Percentiles rank a stretch among this genome's conserved stretches.
Conservation (phyloP, 768 basidiomycete species). For the Neoboletus subvelutipes region DNA sequence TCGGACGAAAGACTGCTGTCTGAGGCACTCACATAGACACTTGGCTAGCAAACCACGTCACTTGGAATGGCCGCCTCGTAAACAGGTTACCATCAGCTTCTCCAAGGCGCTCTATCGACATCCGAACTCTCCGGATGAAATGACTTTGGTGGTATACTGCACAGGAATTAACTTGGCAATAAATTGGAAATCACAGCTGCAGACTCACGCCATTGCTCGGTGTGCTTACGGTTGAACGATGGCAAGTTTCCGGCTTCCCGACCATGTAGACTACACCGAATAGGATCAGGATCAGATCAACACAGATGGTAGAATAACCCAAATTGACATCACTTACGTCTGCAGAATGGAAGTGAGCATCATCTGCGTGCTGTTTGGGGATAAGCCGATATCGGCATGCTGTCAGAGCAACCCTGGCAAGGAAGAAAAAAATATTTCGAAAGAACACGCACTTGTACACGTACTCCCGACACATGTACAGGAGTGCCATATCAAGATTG, state of each 20-base stretch:
- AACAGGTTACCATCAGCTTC: slow-evolving; percentile 54
- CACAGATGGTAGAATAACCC: not conserved
- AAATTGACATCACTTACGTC: slow-evolving; percentile 45
- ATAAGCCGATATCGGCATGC: slow-evolving; percentile 17
- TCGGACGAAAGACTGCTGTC: not conserved
- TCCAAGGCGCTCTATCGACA: slow-evolving; percentile 52
- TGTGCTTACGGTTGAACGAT: slow-evolving; percentile 67
- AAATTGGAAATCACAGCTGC: not conserved
- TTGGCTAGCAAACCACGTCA: slow-evolving; percentile 70
- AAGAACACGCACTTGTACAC: slow-evolving; percentile 62
- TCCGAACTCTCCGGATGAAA: slow-evolving; percentile 59
- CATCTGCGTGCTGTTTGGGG: slow-evolving; percentile 54
- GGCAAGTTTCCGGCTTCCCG: slow-evolving; percentile 46
- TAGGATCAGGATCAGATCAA: slow-evolving; percentile 25
- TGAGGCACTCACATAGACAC: slow-evolving; percentile 51
- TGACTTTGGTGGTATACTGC: slow-evolving; percentile 68
- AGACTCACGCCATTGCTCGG: slow-evolving; percentile 76
- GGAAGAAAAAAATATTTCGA: slow-evolving; percentile 4
- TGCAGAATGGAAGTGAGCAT: slow-evolving; percentile 61
- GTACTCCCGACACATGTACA: slow-evolving; percentile 69
- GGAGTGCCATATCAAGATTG: slow-evolving; percentile 64
- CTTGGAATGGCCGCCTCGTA: slow-evolving; percentile 66
- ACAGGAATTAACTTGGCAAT: slow-evolving; percentile 4
- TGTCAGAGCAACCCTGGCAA: slow-evolving; percentile 8
- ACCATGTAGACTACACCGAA: slow-evolving; percentile 47